Conservation (phyloP, 148 eudicot genomes). For the Salicornia ramosissima region DNA sequence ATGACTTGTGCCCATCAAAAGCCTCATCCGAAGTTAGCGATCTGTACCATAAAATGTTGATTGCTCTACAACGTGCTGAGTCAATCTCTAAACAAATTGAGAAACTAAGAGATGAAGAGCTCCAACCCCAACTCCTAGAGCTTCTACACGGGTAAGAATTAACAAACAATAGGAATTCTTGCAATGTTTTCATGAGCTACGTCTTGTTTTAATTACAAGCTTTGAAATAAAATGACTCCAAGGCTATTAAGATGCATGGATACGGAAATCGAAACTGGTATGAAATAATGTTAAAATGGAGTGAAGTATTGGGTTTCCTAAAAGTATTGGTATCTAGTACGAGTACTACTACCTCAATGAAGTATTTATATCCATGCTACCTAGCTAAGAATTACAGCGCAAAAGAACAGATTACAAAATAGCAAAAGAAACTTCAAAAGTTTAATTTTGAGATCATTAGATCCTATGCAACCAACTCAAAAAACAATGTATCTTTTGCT, state of each 20-base stretch:
- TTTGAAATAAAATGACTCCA: too few species aligned
- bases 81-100: constrained; percentile 49
- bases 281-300: too few species aligned
- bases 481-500: not conserved
- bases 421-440: too few species aligned
- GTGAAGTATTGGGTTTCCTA: too few species aligned
- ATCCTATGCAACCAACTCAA: not conserved
- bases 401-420: too few species aligned
- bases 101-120: constrained; percentile 57
- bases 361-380: too few species aligned
- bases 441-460: too few species aligned
- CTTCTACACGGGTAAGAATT: constrained; percentile 50
- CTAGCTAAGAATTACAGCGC: too few species aligned
- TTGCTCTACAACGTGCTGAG: constrained; percentile 35
- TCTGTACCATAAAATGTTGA: constrained; percentile 38
- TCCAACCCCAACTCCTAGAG: constrained; percentile 57
- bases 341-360: too few species aligned
- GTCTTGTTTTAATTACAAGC: not conserved
- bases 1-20: constrained; percentile 27
- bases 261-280: too few species aligned
- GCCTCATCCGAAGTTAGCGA: constrained; percentile 31
- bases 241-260: too few species aligned
- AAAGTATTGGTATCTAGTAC: too few species aligned
- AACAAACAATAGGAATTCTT: not conserved
- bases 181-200: not conserved